Evolutionary conservation across 129 eudicot genomes (phyloP).

Genomic region (Logfia minima): DNA sequence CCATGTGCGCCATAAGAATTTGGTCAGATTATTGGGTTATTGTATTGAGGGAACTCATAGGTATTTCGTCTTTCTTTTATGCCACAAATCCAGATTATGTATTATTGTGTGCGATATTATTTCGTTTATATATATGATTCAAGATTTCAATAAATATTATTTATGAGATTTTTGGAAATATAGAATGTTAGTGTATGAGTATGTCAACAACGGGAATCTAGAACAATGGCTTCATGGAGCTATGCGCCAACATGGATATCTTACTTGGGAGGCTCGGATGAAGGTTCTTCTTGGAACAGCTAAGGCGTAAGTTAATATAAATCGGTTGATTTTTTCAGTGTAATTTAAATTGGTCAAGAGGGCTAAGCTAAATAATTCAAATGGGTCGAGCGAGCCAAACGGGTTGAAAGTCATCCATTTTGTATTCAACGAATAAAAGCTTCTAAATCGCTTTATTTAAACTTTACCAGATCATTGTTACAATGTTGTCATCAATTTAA

Average conservation of each 20-base stretch:
- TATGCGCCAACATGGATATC: slow-evolving; percentile 83
- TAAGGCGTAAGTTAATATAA: slow-evolving; percentile 67
- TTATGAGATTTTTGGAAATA: slow-evolving; percentile 8
- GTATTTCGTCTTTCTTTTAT: slow-evolving; percentile 31
- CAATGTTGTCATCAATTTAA: not conserved
- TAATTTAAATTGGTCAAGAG: not conserved
- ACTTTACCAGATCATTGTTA: no score
- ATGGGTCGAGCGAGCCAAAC: not conserved
- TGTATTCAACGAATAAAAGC: not conserved
- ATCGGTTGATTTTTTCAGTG: not conserved
- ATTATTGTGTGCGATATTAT: not conserved
- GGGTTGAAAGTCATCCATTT: not conserved
- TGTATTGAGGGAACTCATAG: slow-evolving; percentile 93
- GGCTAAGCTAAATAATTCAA: not conserved
- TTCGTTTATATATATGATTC: not conserved
- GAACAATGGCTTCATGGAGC: slow-evolving; percentile 96
- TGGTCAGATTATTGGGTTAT: slow-evolving; percentile 82
- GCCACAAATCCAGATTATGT: not conserved
- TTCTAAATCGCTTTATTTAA: not conserved
- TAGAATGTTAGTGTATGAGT: slow-evolving; percentile 86
- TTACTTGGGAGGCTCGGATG: slow-evolving; percentile 90
- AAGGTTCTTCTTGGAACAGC: slow-evolving; percentile 89
- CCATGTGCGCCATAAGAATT: slow-evolving; percentile 85
- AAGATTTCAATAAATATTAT: not conserved
- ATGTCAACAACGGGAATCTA: slow-evolving; percentile 76